Percentiles rank a stretch among this genome's conserved stretches.
Conservation (phyloP, 345 rosid genomes). For the Arabidopsis arenosa region DNA sequence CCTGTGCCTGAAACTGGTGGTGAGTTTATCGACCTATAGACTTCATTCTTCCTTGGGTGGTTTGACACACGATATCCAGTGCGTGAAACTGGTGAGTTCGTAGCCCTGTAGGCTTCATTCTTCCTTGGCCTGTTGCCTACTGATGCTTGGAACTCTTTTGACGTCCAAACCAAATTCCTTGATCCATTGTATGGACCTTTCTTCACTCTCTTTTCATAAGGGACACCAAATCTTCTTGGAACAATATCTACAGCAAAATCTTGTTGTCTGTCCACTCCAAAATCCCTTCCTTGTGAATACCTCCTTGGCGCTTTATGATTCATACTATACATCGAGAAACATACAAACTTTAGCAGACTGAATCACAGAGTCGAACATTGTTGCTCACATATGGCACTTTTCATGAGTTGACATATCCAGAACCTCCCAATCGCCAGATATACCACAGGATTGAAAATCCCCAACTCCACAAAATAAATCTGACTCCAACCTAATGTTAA, state of each 20-base stretch:
- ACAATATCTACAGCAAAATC: conserved; percentile 26
- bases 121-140: conserved; percentile 15
- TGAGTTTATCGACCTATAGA: not conserved
- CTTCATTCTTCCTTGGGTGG: too few species aligned
- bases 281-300: conserved; percentile 21
- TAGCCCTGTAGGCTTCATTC: not conserved
- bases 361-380: conserved; percentile 5
- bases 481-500: not conserved
- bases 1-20: not conserved
- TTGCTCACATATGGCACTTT: not conserved
- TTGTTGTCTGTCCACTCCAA: conserved; percentile 26
- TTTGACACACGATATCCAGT: too few species aligned
- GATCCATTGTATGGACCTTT: conserved; percentile 19
- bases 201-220: conserved; percentile 14
- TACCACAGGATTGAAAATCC: not conserved
- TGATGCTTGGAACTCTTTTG: conserved; percentile 16
- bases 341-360: conserved; percentile 32
- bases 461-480: too few species aligned
- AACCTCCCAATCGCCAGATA: not conserved
- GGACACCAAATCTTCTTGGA: conserved; percentile 23
- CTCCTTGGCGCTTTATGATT: conserved; percentile 37
- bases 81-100: too few species aligned
- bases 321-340: conserved; percentile 34
- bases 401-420: conserved; percentile 1
- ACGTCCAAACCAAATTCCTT: conserved; percentile 41